A percentile compares a stretch with the other conserved stretches of the same genome.
Conservation (phyloP, 2,329 filamentous ascomycete genomes). For the Fusarium sp. region DNA sequence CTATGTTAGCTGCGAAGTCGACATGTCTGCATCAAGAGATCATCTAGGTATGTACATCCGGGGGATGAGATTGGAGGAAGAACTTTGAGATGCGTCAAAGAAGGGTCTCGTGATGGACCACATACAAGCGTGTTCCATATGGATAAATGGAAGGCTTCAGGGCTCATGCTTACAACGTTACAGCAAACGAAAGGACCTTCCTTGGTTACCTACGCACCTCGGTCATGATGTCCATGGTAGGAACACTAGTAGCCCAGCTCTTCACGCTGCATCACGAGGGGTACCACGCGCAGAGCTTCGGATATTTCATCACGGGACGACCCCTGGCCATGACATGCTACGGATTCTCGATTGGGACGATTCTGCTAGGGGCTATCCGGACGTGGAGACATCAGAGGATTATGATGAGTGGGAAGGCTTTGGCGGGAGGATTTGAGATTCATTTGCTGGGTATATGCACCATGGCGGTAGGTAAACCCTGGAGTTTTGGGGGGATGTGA, state of each 20-base stretch:
- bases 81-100: background rate
- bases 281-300: slow-evolving; percentile 56
- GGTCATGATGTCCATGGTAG: slow-evolving; percentile 73
- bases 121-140: background rate
- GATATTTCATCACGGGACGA: slow-evolving; percentile 70
- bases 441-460: slow-evolving; percentile 38
- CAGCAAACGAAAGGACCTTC: slow-evolving; percentile 80
- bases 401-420: slow-evolving; percentile 48
- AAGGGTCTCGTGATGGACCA: slow-evolving; percentile 10
- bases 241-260: slow-evolving; percentile 74
- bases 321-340: slow-evolving; percentile 64
- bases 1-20: slow-evolving; percentile 45
- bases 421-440: slow-evolving; percentile 50
- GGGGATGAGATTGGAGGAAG: slow-evolving; percentile 31
- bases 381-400: slow-evolving; percentile 49
- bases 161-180: background rate
- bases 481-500: background rate
- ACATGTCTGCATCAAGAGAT: slow-evolving; percentile 39
- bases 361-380: slow-evolving; percentile 48
- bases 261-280: slow-evolving; percentile 62
- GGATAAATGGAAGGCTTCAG: background rate
- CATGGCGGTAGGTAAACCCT: slow-evolving; percentile 29
- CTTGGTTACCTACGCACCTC: slow-evolving; percentile 79
- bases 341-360: slow-evolving; percentile 53
- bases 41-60: slow-evolving; percentile 43